Conservation (phyloP, 305 asterid species). For the Rubia peregrina region DNA sequence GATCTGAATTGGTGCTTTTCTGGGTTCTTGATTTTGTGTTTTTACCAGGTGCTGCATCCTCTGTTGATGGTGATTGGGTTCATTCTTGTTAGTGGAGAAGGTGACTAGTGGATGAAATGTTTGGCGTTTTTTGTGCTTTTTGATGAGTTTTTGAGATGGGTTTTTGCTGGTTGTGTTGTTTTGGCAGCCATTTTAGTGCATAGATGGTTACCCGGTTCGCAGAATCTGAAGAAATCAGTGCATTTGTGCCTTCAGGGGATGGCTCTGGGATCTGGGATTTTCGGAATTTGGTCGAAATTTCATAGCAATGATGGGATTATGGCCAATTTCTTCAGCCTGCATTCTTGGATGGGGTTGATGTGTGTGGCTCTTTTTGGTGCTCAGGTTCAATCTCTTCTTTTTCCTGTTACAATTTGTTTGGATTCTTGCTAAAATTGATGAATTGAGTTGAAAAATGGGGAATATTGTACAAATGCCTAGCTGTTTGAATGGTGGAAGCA, state of each 20-base stretch:
- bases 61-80: slow-evolving; percentile 86
- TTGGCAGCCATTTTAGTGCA: slow-evolving; percentile 77
- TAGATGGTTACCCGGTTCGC: slow-evolving; percentile 79
- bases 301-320: slow-evolving; percentile 69
- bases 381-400: slow-evolving; percentile 39
- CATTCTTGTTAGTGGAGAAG: slow-evolving; percentile 84
- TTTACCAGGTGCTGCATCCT: slow-evolving; percentile 66
- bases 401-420: neutral
- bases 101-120: slow-evolving; percentile 22
- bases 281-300: slow-evolving; percentile 83
- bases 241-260: slow-evolving; percentile 82
- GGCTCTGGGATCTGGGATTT: slow-evolving; percentile 77
- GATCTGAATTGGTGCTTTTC: neutral
- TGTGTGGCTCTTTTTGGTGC: slow-evolving; percentile 65
- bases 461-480: neutral
- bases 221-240: slow-evolving; percentile 65
- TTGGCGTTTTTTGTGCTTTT: neutral
- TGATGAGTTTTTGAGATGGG: slow-evolving; percentile 16
- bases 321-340: slow-evolving; percentile 76
- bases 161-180: neutral
- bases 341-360: slow-evolving; percentile 82
- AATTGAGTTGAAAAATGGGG: neutral
- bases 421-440: neutral
- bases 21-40: slow-evolving; percentile 6
- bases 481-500: slow-evolving; percentile 2